These are phyloP conservation scores for Leucosporidium creatinivorum DNA, from an alignment of 768 basidiomycete species.

Conservation along the genomic window DNA sequence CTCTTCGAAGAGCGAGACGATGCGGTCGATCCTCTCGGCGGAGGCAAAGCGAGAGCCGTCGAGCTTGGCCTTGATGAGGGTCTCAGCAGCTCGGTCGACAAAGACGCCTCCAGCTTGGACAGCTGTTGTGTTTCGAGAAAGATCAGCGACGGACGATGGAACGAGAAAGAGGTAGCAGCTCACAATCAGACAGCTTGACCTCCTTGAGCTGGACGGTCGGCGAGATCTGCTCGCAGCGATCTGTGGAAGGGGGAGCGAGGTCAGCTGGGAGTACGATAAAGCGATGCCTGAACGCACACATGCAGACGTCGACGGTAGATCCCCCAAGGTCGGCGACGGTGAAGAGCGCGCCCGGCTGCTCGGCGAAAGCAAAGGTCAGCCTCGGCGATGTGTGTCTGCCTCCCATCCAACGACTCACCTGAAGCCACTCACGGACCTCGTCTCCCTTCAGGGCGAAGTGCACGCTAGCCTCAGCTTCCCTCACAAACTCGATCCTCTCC, in stretches of 20 bases:
- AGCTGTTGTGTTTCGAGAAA: too few species aligned
- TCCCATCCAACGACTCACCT: not conserved
- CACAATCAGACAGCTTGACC: not conserved
- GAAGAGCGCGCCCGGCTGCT: not conserved
- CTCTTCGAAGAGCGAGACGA: not conserved
- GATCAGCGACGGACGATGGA: too few species aligned
- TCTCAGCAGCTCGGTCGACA: constrained; percentile 1
- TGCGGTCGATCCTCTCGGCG: not conserved
- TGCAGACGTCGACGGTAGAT: not conserved
- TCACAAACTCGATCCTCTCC: not conserved
- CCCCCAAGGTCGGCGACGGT: constrained; percentile 1
- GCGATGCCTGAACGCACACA: not conserved
- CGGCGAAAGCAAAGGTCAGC: not conserved
- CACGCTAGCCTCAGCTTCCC: not conserved
- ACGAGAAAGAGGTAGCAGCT: not conserved
- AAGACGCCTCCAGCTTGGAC: constrained; percentile 5
- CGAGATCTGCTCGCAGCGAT: not conserved
- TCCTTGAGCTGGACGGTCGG: not conserved
- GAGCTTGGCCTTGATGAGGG: constrained; percentile 1
- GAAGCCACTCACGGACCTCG: not conserved
- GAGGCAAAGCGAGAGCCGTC: not conserved
- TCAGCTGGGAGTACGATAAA: not conserved
- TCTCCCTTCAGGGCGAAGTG: not conserved
- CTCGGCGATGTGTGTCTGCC: not conserved
- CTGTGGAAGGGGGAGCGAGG: not conserved